These are phyloP conservation scores for Wickerhamomyces sp. DNA, from an alignment of 1,139 yeast species.

Conservation along the genomic window DNA sequence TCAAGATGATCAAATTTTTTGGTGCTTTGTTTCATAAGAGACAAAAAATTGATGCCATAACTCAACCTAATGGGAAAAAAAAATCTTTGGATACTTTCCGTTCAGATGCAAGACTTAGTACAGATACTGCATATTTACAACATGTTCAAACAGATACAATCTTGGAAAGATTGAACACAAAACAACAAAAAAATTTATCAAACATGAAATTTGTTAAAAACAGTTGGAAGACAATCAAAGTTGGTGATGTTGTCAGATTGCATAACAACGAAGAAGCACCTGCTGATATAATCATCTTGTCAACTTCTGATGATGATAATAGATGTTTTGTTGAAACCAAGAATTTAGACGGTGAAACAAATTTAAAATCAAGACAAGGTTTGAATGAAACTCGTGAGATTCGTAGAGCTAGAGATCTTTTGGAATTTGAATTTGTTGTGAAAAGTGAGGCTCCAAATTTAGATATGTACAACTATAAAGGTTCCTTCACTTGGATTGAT, in stretches of 20 bases:
- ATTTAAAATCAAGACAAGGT: conserved; percentile 75
- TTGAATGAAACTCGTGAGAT: conserved; percentile 63
- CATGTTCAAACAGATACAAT: background rate
- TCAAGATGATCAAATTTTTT: conserved; percentile 18
- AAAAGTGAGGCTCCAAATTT: conserved; percentile 92
- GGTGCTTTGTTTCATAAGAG: conserved; percentile 12
- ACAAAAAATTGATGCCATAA: conserved; percentile 6
- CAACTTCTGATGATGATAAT: conserved; percentile 86
- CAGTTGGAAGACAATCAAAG: conserved; percentile 84
- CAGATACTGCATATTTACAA: conserved; percentile 8
- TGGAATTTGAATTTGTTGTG: conserved; percentile 70
- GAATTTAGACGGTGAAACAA: conserved; percentile 95
- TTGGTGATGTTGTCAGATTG: conserved; percentile 85
- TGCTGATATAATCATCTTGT: conserved; percentile 75
- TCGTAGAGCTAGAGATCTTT: conserved; percentile 66
- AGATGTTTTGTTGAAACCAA: conserved; percentile 92
- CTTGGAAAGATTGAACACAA: conserved; percentile 4
- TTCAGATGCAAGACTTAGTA: conserved; percentile 9
- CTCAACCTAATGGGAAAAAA: conserved; percentile 13
- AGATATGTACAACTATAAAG: conserved; percentile 80
- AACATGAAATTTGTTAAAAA: conserved; percentile 50
- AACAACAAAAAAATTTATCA: background rate
- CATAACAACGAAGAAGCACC: conserved; percentile 90
- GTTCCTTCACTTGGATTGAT: conserved; percentile 39
- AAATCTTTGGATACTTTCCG: conserved; percentile 14